A percentile compares a stretch with the other conserved stretches of the same genome.
These are phyloP conservation scores for Septoria petroselini DNA, from an alignment of 2,329 filamentous ascomycete genomes.

Conservation along the genomic window DNA sequence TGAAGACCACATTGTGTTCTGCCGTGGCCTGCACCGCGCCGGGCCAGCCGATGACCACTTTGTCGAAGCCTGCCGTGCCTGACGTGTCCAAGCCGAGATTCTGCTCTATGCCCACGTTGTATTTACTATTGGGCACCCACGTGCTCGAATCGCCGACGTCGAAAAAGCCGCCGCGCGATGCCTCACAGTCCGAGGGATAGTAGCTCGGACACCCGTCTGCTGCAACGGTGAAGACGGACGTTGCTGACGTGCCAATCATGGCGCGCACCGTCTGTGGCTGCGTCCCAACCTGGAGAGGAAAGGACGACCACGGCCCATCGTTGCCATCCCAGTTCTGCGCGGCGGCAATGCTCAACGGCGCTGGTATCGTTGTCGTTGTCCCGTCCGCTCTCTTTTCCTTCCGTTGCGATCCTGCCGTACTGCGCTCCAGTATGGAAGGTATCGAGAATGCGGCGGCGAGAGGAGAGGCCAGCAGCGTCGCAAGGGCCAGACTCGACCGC, in stretches of 20 bases:
- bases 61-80: conserved; percentile 37
- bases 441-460: conserved; percentile 12
- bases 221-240: conserved; percentile 33
- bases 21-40: conserved; percentile 34
- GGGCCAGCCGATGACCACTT: conserved; percentile 38
- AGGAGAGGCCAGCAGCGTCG: conserved; percentile 10
- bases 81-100: conserved; percentile 49
- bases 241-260: conserved; percentile 35
- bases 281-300: conserved; percentile 38
- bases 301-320: conserved; percentile 40
- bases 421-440: conserved; percentile 8
- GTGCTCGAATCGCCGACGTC: conserved; percentile 53
- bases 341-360: conserved; percentile 35
- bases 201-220: conserved; percentile 32
- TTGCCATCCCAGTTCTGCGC: conserved; percentile 42
- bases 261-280: conserved; percentile 37
- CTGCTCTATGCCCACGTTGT: conserved; percentile 56
- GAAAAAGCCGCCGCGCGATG: conserved; percentile 44
- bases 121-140: conserved; percentile 61
- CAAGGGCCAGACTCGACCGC: not conserved
- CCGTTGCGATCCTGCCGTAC: conserved; percentile 1
- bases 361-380: conserved; percentile 31
- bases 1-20: conserved; percentile 34
- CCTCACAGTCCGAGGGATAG: conserved; percentile 33
- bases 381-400: not conserved